Base-by-base conservation (phyloP, 2,329 filamentous ascomycete species). In the Aspergillus sclerotialis region DNA sequence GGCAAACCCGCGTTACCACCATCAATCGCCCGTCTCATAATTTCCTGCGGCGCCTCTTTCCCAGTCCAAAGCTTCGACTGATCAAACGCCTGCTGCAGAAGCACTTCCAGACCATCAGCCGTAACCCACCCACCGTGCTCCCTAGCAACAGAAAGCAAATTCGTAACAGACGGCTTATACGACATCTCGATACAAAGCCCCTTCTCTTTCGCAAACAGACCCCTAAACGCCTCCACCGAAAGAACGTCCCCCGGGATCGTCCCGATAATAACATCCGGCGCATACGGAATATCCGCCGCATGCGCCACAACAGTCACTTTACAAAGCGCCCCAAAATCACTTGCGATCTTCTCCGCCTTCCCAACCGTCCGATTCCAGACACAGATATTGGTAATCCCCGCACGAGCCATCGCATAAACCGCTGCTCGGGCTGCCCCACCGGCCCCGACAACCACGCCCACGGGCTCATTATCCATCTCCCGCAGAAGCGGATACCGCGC, bases 41-140 rank as follows among this genome's bases (percentile, higher is more conserved):
- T 3, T n/a, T 31, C 10, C 10, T 11, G 12, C 7, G 15, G 28
- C 15, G 10, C 28, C 13, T 30, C 28, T 16, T 11, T 14, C 3
- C 15, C 14, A 16, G 40, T 48, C 50, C 50, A 53, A 9, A 55
- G 36, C 17, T 38, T 28, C 29, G 50, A 52, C 24, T 53, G 50
- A 14, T 43, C 42, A 37, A 44, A 52, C 24, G 40, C 51, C 19
- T 55, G 50, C 19, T 43, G 36, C 12, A 50, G 36, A 10, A 55
- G 34, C 3, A 53, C 49, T 31, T 51, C 51, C n/a, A 50, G 14
- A 2, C 52, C 50, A n/a, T 43, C 38, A n/a, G 42, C 42, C 2
- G 30, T 44, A 12, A 37, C 11, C 40, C 42, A 53, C 14, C 19
- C 34, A 19, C 29, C 28, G 27, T 43, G 28, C 25, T 28, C 38